phyloP scores from a whole-genome alignment of 2,329 filamentous ascomycete species.

The Cryphonectria naterciae region DNA sequence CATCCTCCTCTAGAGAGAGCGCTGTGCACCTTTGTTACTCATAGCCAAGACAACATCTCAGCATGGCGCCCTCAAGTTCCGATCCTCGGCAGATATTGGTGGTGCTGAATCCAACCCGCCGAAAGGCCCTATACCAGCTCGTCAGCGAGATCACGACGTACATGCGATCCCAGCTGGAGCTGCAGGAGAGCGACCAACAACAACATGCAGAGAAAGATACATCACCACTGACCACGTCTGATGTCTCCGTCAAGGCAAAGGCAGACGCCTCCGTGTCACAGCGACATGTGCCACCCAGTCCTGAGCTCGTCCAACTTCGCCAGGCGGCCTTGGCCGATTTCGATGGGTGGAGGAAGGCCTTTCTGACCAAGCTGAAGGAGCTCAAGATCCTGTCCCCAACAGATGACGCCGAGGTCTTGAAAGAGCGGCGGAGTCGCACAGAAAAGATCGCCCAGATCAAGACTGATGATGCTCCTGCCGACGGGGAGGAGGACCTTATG shows the following conservation, averaged over 20 bases:
- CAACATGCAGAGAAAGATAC: background rate
- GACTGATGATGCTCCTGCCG: slow-evolving; percentile 39
- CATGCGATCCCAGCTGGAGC: slow-evolving; percentile 57
- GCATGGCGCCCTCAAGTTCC: slow-evolving; percentile 58
- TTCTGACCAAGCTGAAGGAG: slow-evolving; percentile 73
- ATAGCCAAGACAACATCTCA: background rate
- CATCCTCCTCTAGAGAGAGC: background rate
- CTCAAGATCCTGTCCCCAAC: slow-evolving; percentile 57
- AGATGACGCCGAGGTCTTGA: slow-evolving; percentile 48
- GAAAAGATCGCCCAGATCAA: slow-evolving; percentile 46
- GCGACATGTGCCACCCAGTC: slow-evolving; percentile 32
- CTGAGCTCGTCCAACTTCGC: slow-evolving; percentile 44
- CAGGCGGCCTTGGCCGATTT: slow-evolving; percentile 68
- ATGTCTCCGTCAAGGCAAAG: slow-evolving; percentile 12
- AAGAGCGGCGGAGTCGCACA: slow-evolving; percentile 50
- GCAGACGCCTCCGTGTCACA: slow-evolving; percentile 22
- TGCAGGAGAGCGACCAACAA: slow-evolving; percentile 33
- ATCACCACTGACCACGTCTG: slow-evolving; percentile 32
- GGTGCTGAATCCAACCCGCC: slow-evolving; percentile 55
- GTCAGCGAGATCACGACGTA: slow-evolving; percentile 56
- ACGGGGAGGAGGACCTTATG: slow-evolving; percentile 47
- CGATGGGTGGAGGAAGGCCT: slow-evolving; percentile 75
- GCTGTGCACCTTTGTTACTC: background rate
- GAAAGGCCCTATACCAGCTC: slow-evolving; percentile 55
- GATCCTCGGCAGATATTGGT: slow-evolving; percentile 61